phyloP scores from a whole-genome alignment of 768 basidiomycete genomes.

The Suillus variegatus region DNA sequence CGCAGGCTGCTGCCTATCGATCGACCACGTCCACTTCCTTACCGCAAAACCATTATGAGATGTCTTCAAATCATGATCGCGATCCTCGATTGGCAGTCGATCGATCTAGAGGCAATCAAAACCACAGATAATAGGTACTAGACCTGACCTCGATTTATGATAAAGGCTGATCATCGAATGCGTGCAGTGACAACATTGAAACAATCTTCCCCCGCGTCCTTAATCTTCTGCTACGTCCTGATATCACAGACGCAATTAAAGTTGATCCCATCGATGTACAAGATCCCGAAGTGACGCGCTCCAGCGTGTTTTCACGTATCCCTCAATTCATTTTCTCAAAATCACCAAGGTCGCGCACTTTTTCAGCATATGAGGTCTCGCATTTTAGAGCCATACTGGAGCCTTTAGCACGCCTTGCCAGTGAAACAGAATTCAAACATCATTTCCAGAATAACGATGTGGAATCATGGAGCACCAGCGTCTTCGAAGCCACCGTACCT shows the following conservation, averaged over 20 bases:
- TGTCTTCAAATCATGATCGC: neutral
- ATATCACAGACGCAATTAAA: neutral
- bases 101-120: neutral
- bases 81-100: neutral
- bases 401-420: neutral
- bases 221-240: neutral
- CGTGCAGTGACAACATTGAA: neutral
- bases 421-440: neutral
- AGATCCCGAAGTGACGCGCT: neutral
- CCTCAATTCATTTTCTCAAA: neutral
- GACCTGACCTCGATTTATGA: neutral
- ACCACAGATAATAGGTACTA: neutral
- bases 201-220: neutral
- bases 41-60: neutral
- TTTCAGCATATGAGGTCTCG: neutral
- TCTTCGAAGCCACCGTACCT: neutral
- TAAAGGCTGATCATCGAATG: neutral
- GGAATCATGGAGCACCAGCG: neutral
- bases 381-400: neutral
- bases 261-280: neutral
- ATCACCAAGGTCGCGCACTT: neutral
- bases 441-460: neutral
- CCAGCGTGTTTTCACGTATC: neutral
- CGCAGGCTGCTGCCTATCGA: neutral
- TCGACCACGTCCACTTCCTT: neutral